Evolutionary conservation across 805 yeast species (phyloP), one percentile per base, ranked within the genome.

Genomic region (Starmerella stigmatis): DNA sequence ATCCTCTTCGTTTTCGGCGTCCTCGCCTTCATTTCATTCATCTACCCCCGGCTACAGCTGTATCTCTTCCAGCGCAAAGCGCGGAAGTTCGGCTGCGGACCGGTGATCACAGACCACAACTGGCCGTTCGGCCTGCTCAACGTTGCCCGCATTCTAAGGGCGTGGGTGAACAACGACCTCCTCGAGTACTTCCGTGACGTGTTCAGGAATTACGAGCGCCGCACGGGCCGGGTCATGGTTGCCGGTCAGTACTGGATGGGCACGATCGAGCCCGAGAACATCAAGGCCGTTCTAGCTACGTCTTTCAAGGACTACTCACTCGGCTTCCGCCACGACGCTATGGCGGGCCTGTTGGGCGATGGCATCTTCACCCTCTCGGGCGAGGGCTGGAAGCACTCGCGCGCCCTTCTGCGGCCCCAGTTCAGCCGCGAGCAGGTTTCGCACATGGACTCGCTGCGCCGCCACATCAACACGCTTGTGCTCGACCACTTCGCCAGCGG

Each of bases 311-410:
- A 60, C 44, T 60, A 48, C 49, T 46, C 51, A 12, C 54, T 60
- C 1, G 63, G 63, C 15, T 38, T 47, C 41, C 56, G 63, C 27
- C 49, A 52, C 46, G 50, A 48, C 9, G 47, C 48, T 3, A 49
- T 55, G 42, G 43, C 34, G 30, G 49, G 54, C 2, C 38, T 59
- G 22, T 49, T 59, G 13, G 62, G 62, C 16, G 51, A 56, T 19
- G 63, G 62, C 7, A 57, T 60, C 20, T 60, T 60, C 46, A 57
- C 62, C 4, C 51, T 55, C 12, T 49, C 54, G 16, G 63, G 63
- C 21, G 55, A 55, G n/a, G 59, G 54, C 16, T 60, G 63, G 63
- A 54, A 54, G 43, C 62, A 60, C 49, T 54, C 59, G 23, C 54
- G 63, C 19, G 50, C 61, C 8, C 25, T 60, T 50, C 46, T 60